phyloP scores from a whole-genome alignment of 176 grass and related monocot genomes.

The Canna indica region DNA sequence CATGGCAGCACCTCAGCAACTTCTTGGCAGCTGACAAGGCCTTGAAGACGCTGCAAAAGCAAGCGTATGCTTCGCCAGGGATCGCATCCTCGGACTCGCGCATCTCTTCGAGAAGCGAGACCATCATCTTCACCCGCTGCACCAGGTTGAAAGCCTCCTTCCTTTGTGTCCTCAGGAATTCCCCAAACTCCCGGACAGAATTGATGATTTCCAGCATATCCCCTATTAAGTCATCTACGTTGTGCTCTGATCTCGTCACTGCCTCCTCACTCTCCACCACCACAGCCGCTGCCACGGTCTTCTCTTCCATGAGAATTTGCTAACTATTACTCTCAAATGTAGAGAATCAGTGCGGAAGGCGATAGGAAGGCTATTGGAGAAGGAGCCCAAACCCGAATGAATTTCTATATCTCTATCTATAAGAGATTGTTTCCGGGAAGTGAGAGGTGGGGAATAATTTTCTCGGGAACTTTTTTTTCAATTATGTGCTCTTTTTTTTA shows the following conservation, averaged over 20 bases:
- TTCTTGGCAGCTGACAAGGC: constrained; percentile 42
- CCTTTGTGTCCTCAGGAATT: constrained; percentile 42
- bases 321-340: too few relatives aligned
- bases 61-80: constrained; percentile 30
- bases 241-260: constrained; percentile 6
- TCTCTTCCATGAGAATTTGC: neutral
- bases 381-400: too few relatives aligned
- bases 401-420: too few relatives aligned
- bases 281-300: neutral
- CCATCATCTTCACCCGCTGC: constrained; percentile 48
- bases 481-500: too few relatives aligned
- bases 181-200: constrained; percentile 32
- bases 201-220: constrained; percentile 27
- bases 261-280: neutral
- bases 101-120: constrained; percentile 50
- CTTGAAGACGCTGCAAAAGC: constrained; percentile 25
- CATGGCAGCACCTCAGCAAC: constrained; percentile 52
- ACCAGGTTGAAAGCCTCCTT: constrained; percentile 56
- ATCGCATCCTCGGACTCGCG: constrained; percentile 26
- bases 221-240: constrained; percentile 33
- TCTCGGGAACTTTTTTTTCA: too few relatives aligned
- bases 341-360: too few relatives aligned
- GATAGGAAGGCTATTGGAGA: too few relatives aligned
- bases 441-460: too few relatives aligned
- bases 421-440: too few relatives aligned